Percentiles rank a stretch among this genome's conserved stretches.
phyloP scores from a whole-genome alignment of 2,329 filamentous ascomycete genomes.

The Aspergillus texensis region DNA sequence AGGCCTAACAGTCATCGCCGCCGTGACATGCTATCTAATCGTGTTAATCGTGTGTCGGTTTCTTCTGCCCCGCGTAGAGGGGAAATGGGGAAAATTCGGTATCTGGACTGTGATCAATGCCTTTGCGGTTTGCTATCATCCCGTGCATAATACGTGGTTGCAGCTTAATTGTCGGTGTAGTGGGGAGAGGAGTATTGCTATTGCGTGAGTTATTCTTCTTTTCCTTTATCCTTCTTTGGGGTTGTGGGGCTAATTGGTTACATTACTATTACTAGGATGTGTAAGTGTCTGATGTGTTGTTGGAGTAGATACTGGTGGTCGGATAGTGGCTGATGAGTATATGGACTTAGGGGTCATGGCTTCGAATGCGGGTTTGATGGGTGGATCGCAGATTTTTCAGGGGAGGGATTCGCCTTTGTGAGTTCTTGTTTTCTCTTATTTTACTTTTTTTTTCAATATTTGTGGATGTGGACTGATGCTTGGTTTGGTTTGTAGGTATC shows the following conservation, averaged over 20 bases:
- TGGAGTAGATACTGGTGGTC: no score
- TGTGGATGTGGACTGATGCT: background rate
- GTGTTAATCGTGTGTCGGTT: conserved; percentile 45
- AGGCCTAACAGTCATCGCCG: conserved; percentile 48
- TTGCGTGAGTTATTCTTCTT: conserved; percentile 43
- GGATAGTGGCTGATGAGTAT: no score
- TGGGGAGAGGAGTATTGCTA: conserved; percentile 52
- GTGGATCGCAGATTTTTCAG: conserved; percentile 55
- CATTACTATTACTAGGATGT: conserved; percentile 28
- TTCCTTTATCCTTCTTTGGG: background rate
- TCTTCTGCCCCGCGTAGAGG: conserved; percentile 45
- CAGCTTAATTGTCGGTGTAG: conserved; percentile 55
- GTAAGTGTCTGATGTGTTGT: conserved; percentile 17
- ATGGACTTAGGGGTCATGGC: conserved; percentile 45
- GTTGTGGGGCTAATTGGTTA: background rate
- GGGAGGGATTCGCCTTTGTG: conserved; percentile 46
- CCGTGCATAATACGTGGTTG: conserved; percentile 57
- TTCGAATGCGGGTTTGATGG: conserved; percentile 56
- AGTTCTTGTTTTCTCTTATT: background rate
- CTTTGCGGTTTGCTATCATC: conserved; percentile 58
- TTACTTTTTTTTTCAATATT: background rate
- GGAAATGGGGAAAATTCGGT: conserved; percentile 53
- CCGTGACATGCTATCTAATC: conserved; percentile 51
- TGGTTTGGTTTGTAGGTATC: conserved; percentile 37
- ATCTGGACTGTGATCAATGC: conserved; percentile 57